Base-by-base conservation (phyloP, 371 early-diverging fungal genomes). In the Apophysomyces trapeziformis region DNA sequence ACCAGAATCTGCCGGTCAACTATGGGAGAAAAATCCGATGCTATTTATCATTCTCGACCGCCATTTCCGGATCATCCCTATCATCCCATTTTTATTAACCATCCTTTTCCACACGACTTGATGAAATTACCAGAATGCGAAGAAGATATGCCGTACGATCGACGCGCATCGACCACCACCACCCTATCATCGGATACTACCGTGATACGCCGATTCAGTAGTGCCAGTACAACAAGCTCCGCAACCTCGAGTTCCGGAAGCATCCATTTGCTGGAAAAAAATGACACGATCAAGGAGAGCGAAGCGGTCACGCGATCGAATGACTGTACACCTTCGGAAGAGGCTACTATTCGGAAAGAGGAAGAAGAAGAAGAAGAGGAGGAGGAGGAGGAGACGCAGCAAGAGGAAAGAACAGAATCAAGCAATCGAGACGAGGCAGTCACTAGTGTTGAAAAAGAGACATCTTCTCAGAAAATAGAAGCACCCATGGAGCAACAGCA, bases 121-220 rank as follows among this genome's bases (percentile, higher is more conserved):
- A 50, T 50, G 54, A 50, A 21, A 50, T 50, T 18, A 9, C 21
- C 54, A 50, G 54, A 50, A 21, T 50, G n/a, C 9, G 54, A 50
- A 50, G 54, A 50, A 21, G 54, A 50, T 9, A 26, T n/a, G 54
- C 9, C 21, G 6, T 50, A 21, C 54, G n/a, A 26, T 21, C 63
- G 68, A 46, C 68, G 68, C 37, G 68, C 68, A 68, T 68, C 68
- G n/a, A 68, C 68, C 57, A 60, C 68, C 38, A 62, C 57, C 18
- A 63, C 63, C 38, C 47, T 63, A 16, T 46, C 67, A 38, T 63
- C 68, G 8, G 57, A 64, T 38, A 58, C 68, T 41, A 64, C 64
- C 39, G 64, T 43, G 14, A 37, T 45, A 26, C 70, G 70, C 38
- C 70, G 70, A n/a, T 66, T 60, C 63, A 70, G 70, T 18, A 66